Evolutionary conservation across 208 protist species (phyloP), one percentile per base, ranked within the genome.

Genomic region (Herpetomonas tarakana): DNA sequence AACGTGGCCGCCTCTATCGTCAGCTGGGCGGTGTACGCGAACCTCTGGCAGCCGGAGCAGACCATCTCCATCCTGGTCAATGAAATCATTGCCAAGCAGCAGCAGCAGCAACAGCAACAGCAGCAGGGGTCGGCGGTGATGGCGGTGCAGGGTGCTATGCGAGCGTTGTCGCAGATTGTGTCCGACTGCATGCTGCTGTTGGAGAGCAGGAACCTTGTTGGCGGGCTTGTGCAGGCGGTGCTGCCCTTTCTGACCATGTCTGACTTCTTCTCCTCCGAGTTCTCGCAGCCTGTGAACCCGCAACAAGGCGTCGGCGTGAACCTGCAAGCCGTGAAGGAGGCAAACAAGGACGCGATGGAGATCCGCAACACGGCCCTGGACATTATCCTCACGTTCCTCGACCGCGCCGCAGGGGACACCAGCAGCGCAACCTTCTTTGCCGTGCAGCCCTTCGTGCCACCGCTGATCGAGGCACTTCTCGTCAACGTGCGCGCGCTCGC

Each of bases 1-100:
- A 83, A 82, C 18, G 81, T 92, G 9, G 85, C 81, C 7, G 77
- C 73, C 57, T 76, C 72, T 35, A 86, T 95, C 41, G 82, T 93
- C 62, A 87, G 78, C 58, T 57, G 71, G 14, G 89, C 88, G 12
- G 88, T 88, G n/a, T 70, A 80, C 24, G 83, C 89, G 52, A 68
- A 53, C 1, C 49, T 88, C 19, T 95, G 88, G 88, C 75, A 63
- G 0, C 31, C 49, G 35, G 25, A 16, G 3, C 16, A 64, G 26
- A 26, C 49, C 39, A 52, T 61, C 22, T 27, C 41, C 2, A n/a
- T 61, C 24, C 44, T 61, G 0, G 29, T 41, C 2, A 41, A 41
- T 14, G 35, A 41, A 14, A 41, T 41, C 35, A 41, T 41, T 6
- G 9, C 14, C 35, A 41, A 41, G 35, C 6, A 41, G 35, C 35